phyloP scores from a whole-genome alignment of 768 basidiomycete genomes.

The Megacollybia marginata region DNA sequence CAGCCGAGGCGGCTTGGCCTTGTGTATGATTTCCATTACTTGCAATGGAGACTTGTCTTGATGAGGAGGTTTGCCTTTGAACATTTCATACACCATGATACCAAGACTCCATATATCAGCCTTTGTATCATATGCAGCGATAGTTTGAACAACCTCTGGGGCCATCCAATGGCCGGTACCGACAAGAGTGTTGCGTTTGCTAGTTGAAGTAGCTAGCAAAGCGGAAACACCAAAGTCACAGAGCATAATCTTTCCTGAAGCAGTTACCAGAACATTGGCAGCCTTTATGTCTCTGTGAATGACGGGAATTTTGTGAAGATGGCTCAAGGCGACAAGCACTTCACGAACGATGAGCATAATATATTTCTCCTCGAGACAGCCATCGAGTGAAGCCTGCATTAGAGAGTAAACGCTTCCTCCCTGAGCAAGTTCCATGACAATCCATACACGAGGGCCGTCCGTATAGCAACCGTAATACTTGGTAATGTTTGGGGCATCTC shows the following conservation, averaged over 20 bases:
- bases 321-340: conserved; percentile 77
- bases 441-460: conserved; percentile 96
- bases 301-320: conserved; percentile 89
- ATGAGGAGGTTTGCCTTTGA: conserved; percentile 93
- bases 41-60: conserved; percentile 78
- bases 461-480: conserved; percentile 96
- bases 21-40: conserved; percentile 86
- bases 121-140: conserved; percentile 91
- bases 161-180: conserved; percentile 99
- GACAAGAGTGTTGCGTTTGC: conserved; percentile 93
- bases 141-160: conserved; percentile 87
- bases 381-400: conserved; percentile 78
- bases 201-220: conserved; percentile 71
- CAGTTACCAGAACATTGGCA: conserved; percentile 89
- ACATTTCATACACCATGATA: conserved; percentile 94
- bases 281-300: conserved; percentile 99
- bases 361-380: conserved; percentile 82
- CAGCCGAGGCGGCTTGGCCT: conserved; percentile 74
- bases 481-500: conserved; percentile 87
- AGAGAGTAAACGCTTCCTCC: conserved; percentile 91
- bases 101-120: conserved; percentile 99
- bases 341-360: conserved; percentile 84
- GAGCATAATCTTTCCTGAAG: conserved; percentile 85
- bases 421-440: conserved; percentile 96
- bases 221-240: conserved; percentile 99